Base-by-base conservation (phyloP, 192 early-diverging fungal genomes). In the Thamnidium elegans region DNA sequence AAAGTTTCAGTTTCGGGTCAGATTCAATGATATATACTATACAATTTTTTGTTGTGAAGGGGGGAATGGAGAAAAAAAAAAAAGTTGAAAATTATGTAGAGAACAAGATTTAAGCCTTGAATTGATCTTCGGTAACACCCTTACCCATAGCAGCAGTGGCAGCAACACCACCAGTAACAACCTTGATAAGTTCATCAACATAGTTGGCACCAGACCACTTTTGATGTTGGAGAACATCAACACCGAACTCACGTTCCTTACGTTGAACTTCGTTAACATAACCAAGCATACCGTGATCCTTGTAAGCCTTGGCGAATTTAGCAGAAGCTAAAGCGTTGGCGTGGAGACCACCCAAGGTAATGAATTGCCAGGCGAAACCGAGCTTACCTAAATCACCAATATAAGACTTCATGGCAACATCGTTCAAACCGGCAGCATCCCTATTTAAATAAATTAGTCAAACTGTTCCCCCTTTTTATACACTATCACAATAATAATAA, bases 331-430 rank as follows among this genome's bases (percentile, higher is more conserved):
- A 80, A 3, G 94, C 93, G 68, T 93, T 90, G 66, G 91, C 91
- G 72, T 96, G 94, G 80, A 96, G 90, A 75, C 96, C 96, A 72
- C 87, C 94, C 21, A 99, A 80, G 15, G 96, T 99, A 72, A 96
- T 97, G 78, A 99, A 99, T 78, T 99, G 95, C 94, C 95, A 99
- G 48, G 82, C 84, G 79, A 98, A 98, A 32, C 96, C 95, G 14
- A 97, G 86, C 67, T 86, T 86, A 62, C 92, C 94, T 48, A 99
- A 84, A 54, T 92, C 84, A 21, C 75, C 72, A 56, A 97, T 87
- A 72, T 90, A 99, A 65, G 78, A 78, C 53, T 87, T 78, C 83
- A 99, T 96, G 73, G 95, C 88, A 34, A 84, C 77, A 74, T 99
- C 96, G 21, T 76, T 86, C 90, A 97, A 88, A 58, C 95, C 95